Percentiles rank a stretch among this genome's conserved stretches.
These are phyloP conservation scores for Gyromitra esculenta DNA, from an alignment of 2,329 filamentous ascomycete species.

Conservation along the genomic window DNA sequence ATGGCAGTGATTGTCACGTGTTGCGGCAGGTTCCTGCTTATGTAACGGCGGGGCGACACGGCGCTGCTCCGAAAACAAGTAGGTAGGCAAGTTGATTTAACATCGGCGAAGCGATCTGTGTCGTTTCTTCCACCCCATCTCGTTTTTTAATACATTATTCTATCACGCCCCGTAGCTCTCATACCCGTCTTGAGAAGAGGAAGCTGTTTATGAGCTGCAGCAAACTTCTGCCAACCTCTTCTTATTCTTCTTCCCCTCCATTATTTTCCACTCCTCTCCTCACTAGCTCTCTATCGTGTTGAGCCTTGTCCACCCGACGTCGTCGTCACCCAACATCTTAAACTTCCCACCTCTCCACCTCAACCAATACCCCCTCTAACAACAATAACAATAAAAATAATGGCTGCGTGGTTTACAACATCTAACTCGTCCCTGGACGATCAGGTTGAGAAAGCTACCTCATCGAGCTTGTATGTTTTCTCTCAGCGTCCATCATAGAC, in stretches of 20 bases:
- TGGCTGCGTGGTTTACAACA: conserved; percentile 97
- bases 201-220: conserved; percentile 20
- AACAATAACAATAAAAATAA: conserved; percentile 60
- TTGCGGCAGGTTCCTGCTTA: conserved; percentile 24
- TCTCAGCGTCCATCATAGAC: neutral
- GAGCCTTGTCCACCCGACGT: conserved; percentile 1
- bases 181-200: conserved; percentile 14
- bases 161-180: conserved; percentile 18
- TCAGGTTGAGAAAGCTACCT: conserved; percentile 94
- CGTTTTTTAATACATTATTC: conserved; percentile 34
- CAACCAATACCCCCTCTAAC: conserved; percentile 30
- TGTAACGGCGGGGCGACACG: conserved; percentile 48
- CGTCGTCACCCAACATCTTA: conserved; percentile 19
- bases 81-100: conserved; percentile 22
- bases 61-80: conserved; percentile 35
- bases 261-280: conserved; percentile 13
- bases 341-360: conserved; percentile 44
- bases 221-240: conserved; percentile 5
- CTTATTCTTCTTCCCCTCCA: conserved; percentile 11
- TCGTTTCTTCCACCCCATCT: conserved; percentile 31
- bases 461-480: conserved; percentile 83
- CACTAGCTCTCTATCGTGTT: conserved; percentile 3
- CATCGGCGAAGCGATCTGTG: conserved; percentile 39
- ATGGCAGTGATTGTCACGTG: conserved; percentile 16
- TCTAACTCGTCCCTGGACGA: conserved; percentile 90